Conservation (phyloP, 2,329 filamentous ascomycete species). For the Rutstroemia sp. region DNA sequence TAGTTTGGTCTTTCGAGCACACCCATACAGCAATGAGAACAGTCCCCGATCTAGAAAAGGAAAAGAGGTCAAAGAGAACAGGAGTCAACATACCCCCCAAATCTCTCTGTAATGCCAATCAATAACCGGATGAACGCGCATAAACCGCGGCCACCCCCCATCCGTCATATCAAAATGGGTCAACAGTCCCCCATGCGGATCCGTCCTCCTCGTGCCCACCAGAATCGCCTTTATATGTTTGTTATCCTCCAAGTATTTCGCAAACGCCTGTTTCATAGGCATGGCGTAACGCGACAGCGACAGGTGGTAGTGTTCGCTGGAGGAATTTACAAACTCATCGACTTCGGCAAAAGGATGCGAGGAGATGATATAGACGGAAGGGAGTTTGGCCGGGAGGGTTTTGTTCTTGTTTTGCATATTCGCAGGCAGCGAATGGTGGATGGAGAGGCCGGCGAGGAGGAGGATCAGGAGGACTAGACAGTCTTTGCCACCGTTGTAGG, state of each 20-base stretch:
- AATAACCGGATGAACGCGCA: constrained; percentile 90
- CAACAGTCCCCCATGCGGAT: constrained; percentile 77
- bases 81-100: constrained; percentile 64
- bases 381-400: constrained; percentile 37
- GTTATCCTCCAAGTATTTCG: constrained; percentile 62
- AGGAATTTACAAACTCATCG: constrained; percentile 69
- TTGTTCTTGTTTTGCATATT: constrained; percentile 27
- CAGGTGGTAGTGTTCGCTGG: constrained; percentile 64
- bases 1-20: neutral
- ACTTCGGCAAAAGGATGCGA: constrained; percentile 79
- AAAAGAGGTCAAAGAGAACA: neutral
- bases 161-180: constrained; percentile 85
- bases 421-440: constrained; percentile 80
- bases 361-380: constrained; percentile 84
- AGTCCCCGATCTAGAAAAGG: neutral
- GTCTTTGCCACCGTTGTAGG: constrained; percentile 97
- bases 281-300: constrained; percentile 66
- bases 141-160: constrained; percentile 81
- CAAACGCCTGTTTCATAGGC: constrained; percentile 76
- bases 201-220: constrained; percentile 81
- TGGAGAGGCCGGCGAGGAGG: constrained; percentile 49
- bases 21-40: neutral
- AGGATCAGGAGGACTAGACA: constrained; percentile 89
- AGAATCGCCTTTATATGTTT: constrained; percentile 69
- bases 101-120: constrained; percentile 97